These are phyloP conservation scores for Apiospora phragmitis DNA, from an alignment of 2,329 filamentous ascomycete species.

Conservation along the genomic window DNA sequence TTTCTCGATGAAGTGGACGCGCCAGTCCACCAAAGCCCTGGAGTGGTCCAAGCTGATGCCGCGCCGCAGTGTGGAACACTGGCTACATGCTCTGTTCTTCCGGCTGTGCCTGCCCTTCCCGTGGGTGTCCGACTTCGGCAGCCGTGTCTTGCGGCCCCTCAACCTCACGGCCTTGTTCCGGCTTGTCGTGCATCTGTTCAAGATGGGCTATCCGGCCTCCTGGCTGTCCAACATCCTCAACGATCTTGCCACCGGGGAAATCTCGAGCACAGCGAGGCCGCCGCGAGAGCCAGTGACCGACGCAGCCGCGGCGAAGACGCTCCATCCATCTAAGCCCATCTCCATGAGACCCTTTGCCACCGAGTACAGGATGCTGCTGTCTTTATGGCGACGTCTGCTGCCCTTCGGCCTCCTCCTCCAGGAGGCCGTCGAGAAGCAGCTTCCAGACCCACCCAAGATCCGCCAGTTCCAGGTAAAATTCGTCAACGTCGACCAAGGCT, in stretches of 20 bases:
- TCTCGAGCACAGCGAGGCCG: constrained; percentile 23
- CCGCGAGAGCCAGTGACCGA: constrained; percentile 18
- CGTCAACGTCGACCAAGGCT: not conserved
- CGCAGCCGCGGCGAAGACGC: constrained; percentile 11
- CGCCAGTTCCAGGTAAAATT: not conserved
- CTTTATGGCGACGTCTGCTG: constrained; percentile 21
- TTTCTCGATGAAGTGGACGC: constrained; percentile 18
- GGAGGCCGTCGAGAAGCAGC: not conserved
- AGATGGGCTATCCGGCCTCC: constrained; percentile 28
- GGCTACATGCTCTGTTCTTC: constrained; percentile 24
- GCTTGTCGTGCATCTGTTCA: constrained; percentile 21
- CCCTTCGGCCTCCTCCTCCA: constrained; percentile 20
- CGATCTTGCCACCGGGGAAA: constrained; percentile 18
- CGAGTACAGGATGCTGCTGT: constrained; percentile 23
- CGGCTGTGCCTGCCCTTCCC: constrained; percentile 27
- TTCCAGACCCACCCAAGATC: not conserved
- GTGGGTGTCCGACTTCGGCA: constrained; percentile 16
- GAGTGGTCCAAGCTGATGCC: constrained; percentile 16
- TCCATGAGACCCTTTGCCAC: constrained; percentile 20
- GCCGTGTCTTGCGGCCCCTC: constrained; percentile 23
- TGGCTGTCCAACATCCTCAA: constrained; percentile 25
- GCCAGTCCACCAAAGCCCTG: constrained; percentile 9
- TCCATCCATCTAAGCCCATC: constrained; percentile 10
- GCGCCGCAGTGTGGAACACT: constrained; percentile 23
- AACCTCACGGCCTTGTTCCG: constrained; percentile 25